phyloP scores from a whole-genome alignment of 495 filamentous ascomycete species.

The Podospora comata region DNA sequence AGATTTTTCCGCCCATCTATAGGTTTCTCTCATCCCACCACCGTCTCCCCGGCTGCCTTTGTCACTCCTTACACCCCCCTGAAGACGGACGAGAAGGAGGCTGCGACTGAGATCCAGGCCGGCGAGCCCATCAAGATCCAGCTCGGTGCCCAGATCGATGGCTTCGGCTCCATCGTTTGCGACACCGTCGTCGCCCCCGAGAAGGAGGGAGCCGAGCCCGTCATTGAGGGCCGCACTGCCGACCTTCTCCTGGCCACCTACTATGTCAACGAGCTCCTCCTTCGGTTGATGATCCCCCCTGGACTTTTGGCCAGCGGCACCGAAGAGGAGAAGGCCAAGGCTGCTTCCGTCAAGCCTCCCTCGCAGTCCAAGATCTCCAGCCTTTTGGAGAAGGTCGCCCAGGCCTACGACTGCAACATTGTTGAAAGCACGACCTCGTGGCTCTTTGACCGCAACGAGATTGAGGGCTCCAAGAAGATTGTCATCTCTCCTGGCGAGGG shows the following conservation, averaged over 20 bases:
- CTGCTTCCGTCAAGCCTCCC: conserved; percentile 71
- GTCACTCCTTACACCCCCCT: conserved; percentile 96
- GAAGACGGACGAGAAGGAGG: conserved; percentile 78
- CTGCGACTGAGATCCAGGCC: conserved; percentile 69
- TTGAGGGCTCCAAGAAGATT: conserved; percentile 98
- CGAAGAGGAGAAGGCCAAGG: conserved; percentile 93
- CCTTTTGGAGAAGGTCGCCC: conserved; percentile 86
- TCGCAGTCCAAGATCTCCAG: conserved; percentile 80
- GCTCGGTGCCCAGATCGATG: conserved; percentile 95
- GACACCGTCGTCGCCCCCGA: conserved; percentile 75
- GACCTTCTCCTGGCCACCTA: conserved; percentile 87
- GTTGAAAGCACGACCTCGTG: conserved; percentile 98
- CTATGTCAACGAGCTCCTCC: conserved; percentile 92
- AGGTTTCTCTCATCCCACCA: conserved; percentile 92
- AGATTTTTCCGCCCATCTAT: not conserved
- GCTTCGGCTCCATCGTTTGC: conserved; percentile 93
- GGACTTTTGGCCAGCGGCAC: conserved; percentile 77
- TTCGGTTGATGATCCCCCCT: conserved; percentile 85
- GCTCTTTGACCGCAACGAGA: conserved; percentile 93
- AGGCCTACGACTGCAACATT: conserved; percentile 84
- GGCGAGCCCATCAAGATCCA: conserved; percentile 93
- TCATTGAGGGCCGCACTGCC: conserved; percentile 67
- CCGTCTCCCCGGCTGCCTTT: conserved; percentile 88
- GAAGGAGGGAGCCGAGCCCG: conserved; percentile 55
- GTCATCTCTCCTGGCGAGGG: conserved; percentile 82